phyloP scores from a whole-genome alignment of 768 basidiomycete genomes.

The Daedalea quercina region DNA sequence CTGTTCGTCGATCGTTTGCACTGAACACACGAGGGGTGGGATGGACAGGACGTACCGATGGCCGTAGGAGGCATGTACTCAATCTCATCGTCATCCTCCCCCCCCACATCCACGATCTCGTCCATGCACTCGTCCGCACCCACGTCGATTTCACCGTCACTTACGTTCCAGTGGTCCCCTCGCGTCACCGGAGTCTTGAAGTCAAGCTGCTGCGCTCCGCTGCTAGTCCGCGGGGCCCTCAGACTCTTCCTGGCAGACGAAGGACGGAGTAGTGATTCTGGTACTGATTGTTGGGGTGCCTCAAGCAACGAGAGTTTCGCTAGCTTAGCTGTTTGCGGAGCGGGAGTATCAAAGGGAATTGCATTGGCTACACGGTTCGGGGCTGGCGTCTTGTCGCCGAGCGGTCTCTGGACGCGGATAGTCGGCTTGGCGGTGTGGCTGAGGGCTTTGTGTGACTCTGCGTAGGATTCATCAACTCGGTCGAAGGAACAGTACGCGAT shows the following conservation, averaged over 20 bases:
- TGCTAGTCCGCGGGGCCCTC: conserved; percentile 45
- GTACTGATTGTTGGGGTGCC: conserved; percentile 24
- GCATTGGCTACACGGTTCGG: conserved; percentile 45
- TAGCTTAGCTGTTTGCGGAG: conserved; percentile 25
- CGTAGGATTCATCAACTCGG: background rate
- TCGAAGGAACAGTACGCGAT: background rate
- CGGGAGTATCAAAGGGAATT: conserved; percentile 24
- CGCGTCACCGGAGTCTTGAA: conserved; percentile 64
- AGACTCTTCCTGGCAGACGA: conserved; percentile 64
- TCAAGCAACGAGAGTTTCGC: conserved; percentile 30
- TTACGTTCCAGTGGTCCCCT: conserved; percentile 74
- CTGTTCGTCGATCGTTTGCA: conserved; percentile 18
- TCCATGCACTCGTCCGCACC: conserved; percentile 19
- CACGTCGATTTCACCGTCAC: conserved; percentile 41
- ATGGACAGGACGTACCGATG: conserved; percentile 31
- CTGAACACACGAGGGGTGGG: background rate
- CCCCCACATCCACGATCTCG: conserved; percentile 12
- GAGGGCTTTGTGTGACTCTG: conserved; percentile 1
- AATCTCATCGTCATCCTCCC: conserved; percentile 38
- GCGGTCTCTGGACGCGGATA: conserved; percentile 33
- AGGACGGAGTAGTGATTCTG: conserved; percentile 43
- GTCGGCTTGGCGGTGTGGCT: conserved; percentile 21
- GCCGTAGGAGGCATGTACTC: conserved; percentile 51
- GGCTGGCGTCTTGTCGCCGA: conserved; percentile 74
- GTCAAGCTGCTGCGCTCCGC: conserved; percentile 7